A percentile compares a stretch with the other conserved stretches of the same genome.
phyloP scores from a whole-genome alignment of 257 asterid species.

The Nicotiana undulata region DNA sequence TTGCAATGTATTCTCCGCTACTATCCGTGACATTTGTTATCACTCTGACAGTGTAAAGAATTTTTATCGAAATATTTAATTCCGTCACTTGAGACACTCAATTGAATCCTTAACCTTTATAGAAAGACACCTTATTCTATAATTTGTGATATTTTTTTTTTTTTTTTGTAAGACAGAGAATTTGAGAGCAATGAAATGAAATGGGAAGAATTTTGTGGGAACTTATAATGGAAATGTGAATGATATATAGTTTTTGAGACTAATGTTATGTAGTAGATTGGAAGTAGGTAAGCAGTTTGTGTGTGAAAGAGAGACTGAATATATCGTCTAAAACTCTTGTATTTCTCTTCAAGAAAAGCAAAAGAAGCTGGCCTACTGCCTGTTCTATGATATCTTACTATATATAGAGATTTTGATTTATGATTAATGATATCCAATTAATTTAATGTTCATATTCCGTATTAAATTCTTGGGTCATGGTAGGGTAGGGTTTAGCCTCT shows the following conservation, averaged over 20 bases:
- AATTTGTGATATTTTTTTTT: no score
- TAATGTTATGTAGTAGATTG: background rate
- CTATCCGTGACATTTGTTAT: conserved; percentile 19
- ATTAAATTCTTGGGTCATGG: background rate
- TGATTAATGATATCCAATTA: background rate
- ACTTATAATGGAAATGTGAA: background rate
- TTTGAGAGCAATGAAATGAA: background rate
- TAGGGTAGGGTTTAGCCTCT: background rate
- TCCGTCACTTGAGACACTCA: background rate
- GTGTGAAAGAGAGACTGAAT: background rate
- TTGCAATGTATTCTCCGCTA: conserved; percentile 21
- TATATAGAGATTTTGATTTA: background rate
- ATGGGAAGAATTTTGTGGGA: background rate
- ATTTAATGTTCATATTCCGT: background rate
- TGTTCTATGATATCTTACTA: background rate
- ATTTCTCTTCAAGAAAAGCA: background rate
- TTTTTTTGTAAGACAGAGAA: no score
- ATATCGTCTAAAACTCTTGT: background rate
- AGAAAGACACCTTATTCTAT: background rate
- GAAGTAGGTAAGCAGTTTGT: conserved; percentile 3
- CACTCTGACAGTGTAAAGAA: background rate
- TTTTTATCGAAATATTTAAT: background rate
- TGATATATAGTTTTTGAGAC: background rate
- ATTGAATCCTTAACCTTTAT: no score
- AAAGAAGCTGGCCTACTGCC: background rate